Conservation (phyloP, 305 asterid species). For the Solanum chacoense region DNA sequence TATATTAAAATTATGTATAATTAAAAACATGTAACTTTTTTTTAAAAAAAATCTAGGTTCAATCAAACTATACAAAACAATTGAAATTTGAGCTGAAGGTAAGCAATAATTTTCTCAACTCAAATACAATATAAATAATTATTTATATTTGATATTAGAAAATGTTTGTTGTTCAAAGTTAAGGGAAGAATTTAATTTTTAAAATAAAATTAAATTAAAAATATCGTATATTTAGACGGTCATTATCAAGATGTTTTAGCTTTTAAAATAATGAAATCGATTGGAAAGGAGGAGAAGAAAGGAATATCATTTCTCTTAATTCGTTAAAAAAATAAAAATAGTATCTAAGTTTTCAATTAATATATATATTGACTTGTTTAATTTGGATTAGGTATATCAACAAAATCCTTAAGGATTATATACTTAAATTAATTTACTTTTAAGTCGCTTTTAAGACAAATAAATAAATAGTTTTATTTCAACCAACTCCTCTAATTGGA, state of each 20-base stretch:
- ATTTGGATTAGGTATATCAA: constrained; percentile 2
- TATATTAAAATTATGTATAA: not conserved
- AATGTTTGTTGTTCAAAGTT: not conserved
- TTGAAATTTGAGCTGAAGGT: not conserved
- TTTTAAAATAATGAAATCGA: not conserved
- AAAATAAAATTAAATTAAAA: not conserved
- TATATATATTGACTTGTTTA: not conserved
- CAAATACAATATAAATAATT: not conserved
- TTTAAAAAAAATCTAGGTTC: not conserved
- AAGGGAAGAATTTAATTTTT: not conserved
- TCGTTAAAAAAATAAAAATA: not conserved
- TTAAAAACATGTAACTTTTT: not conserved
- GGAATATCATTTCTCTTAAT: not conserved
- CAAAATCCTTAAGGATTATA: not conserved
- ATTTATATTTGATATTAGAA: not conserved
- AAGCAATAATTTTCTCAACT: not conserved
- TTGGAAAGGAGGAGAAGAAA: not conserved
- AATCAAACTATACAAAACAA: not conserved
- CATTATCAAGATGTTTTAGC: not conserved
- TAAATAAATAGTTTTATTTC: not conserved
- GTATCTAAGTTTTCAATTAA: not conserved
- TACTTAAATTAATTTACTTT: not conserved
- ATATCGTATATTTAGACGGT: not conserved
- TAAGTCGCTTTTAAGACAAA: not conserved
- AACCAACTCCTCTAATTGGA: constrained; percentile 4